Percentiles rank a stretch among this genome's conserved stretches.
These are phyloP conservation scores for Pythium biforme DNA, from an alignment of 352 stramenopile species.

Conservation along the genomic window DNA sequence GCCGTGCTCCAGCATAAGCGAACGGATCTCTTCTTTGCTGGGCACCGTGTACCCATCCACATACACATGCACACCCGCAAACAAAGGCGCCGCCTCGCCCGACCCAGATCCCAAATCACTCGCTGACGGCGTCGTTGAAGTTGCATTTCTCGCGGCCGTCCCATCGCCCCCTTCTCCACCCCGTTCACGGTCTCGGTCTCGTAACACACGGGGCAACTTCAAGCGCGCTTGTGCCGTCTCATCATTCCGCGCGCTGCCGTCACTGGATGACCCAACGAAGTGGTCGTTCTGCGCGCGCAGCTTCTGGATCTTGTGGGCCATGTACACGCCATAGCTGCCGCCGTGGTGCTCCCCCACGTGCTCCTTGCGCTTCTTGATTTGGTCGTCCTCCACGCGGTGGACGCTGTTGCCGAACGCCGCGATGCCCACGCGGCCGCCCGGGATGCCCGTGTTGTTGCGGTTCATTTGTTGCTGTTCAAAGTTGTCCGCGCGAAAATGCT, in stretches of 20 bases:
- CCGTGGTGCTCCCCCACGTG: slow-evolving; percentile 81
- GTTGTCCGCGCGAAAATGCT: not conserved
- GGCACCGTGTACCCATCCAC: slow-evolving; percentile 89
- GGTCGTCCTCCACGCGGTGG: slow-evolving; percentile 17
- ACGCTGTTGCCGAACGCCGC: slow-evolving; percentile 28
- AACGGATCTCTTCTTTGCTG: slow-evolving; percentile 82
- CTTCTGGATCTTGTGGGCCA: slow-evolving; percentile 91
- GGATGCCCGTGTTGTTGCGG: not conserved
- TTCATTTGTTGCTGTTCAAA: not conserved
- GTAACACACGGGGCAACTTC: not conserved
- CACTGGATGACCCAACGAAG: slow-evolving; percentile 22
- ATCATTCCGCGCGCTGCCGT: not conserved
- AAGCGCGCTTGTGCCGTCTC: slow-evolving; percentile 1
- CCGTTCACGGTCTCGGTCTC: not conserved
- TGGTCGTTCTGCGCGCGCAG: slow-evolving; percentile 68
- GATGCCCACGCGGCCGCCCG: slow-evolving; percentile 20
- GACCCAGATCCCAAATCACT: too few relatives aligned
- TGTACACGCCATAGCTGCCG: slow-evolving; percentile 88
- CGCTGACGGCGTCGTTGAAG: slow-evolving; percentile 6
- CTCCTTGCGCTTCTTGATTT: slow-evolving; percentile 34
- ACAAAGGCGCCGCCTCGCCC: slow-evolving; percentile 31
- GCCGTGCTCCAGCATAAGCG: slow-evolving; percentile 74
- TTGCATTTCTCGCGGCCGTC: not conserved
- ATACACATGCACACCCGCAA: slow-evolving; percentile 75
- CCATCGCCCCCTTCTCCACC: not conserved